Percentiles rank a stretch among this genome's conserved stretches.
Conservation (phyloP, 2,329 filamentous ascomycete genomes). For the Purpureocillium lavendulum region DNA sequence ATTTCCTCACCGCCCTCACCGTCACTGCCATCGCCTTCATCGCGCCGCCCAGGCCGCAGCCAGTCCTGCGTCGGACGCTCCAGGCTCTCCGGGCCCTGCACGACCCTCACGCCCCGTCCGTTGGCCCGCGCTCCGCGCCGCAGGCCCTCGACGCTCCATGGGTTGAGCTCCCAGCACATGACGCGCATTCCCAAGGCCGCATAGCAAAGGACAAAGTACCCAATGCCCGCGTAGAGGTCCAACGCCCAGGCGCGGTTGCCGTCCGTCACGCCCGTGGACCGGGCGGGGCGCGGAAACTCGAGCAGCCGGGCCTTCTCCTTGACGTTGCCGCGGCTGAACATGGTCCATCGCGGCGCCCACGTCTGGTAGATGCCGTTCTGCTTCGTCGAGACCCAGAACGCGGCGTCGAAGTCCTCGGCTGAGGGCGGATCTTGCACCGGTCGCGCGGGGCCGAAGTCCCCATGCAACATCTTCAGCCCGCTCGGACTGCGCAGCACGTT, state of each 20-base stretch:
- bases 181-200: slow-evolving; percentile 62
- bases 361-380: slow-evolving; percentile 77
- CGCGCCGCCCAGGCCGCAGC: too few species aligned
- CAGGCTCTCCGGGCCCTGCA: slow-evolving; percentile 30
- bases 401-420: slow-evolving; percentile 48
- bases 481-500: slow-evolving; percentile 70
- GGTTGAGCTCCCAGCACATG: slow-evolving; percentile 85
- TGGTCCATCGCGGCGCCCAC: slow-evolving; percentile 85
- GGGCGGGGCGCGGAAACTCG: slow-evolving; percentile 24
- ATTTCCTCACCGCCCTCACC: slow-evolving; percentile 39
- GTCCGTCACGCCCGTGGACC: neutral
- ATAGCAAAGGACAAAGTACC: slow-evolving; percentile 89
- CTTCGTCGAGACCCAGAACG: slow-evolving; percentile 71
- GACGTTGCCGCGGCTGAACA: slow-evolving; percentile 90
- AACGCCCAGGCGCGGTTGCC: slow-evolving; percentile 44
- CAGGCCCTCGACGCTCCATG: slow-evolving; percentile 78
- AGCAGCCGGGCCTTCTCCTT: slow-evolving; percentile 78
- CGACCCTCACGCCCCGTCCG: slow-evolving; percentile 52
- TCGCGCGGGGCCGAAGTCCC: slow-evolving; percentile 59
- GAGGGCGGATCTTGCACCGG: slow-evolving; percentile 18
- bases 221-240: slow-evolving; percentile 87
- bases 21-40: too few species aligned
- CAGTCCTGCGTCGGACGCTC: slow-evolving; percentile 24
- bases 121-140: slow-evolving; percentile 65
- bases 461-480: slow-evolving; percentile 60